These are phyloP conservation scores for Heteromeles arbutifolia DNA, from an alignment of 306 rosid species.

Conservation along the genomic window DNA sequence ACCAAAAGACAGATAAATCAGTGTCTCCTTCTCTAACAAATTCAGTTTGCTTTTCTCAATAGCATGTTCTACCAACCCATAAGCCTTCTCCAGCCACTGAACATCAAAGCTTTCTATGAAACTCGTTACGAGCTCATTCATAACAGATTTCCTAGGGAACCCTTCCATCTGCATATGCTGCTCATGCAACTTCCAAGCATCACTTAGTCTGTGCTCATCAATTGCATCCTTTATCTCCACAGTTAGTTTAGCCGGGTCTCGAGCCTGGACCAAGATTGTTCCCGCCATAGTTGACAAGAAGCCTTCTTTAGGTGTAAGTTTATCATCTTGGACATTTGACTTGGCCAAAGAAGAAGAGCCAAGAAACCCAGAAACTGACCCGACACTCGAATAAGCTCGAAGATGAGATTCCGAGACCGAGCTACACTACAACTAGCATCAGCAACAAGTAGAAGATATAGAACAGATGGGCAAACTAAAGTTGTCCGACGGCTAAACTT, in stretches of 20 bases:
- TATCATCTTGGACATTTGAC: conserved; percentile 8
- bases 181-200: conserved; percentile 70
- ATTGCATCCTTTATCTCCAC: conserved; percentile 55
- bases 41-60: conserved; percentile 48
- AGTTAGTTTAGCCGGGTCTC: conserved; percentile 57
- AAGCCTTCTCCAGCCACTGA: conserved; percentile 62
- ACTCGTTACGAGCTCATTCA: conserved; percentile 45
- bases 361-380: conserved; percentile 17
- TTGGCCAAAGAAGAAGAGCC: conserved; percentile 26
- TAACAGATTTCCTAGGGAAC: conserved; percentile 67
- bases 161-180: conserved; percentile 76
- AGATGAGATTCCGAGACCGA: conserved; percentile 9
- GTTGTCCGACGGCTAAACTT: conserved; percentile 20
- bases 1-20: conserved; percentile 61
- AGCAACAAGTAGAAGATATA: conserved; percentile 19
- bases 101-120: conserved; percentile 53
- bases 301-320: neutral
- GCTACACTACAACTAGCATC: conserved; percentile 16
- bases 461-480: conserved; percentile 10
- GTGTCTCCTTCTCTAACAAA: conserved; percentile 60
- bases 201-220: conserved; percentile 35
- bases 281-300: conserved; percentile 39
- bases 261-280: conserved; percentile 70
- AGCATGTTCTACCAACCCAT: conserved; percentile 58
- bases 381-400: conserved; percentile 9